These are phyloP conservation scores for Penicillium bovifimosum DNA, from an alignment of 495 filamentous ascomycete genomes.

Conservation along the genomic window DNA sequence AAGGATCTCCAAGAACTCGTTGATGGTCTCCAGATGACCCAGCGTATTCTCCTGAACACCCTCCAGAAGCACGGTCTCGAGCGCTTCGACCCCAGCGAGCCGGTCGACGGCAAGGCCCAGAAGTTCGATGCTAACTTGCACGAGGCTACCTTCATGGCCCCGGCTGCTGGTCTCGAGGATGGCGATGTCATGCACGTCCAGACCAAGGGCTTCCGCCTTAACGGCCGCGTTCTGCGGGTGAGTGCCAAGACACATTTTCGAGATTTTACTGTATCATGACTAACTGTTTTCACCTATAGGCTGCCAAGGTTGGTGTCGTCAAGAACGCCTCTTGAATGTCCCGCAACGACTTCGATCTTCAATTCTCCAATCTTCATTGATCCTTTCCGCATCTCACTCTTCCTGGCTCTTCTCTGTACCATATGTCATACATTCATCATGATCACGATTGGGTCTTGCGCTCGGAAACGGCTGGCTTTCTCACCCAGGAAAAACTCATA, in stretches of 20 bases:
- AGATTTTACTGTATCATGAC: constrained; percentile 8
- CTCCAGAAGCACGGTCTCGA: constrained; percentile 91
- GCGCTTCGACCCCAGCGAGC: constrained; percentile 68
- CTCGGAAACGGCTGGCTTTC: constrained; percentile 24
- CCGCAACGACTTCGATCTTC: constrained; percentile 8
- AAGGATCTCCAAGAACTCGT: constrained; percentile 75
- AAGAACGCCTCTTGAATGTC: constrained; percentile 51
- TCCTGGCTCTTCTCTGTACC: constrained; percentile 35
- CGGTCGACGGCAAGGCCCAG: constrained; percentile 49
- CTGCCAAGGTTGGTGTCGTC: constrained; percentile 93
- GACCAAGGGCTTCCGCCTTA: constrained; percentile 90
- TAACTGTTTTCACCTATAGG: constrained; percentile 31
- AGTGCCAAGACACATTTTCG: constrained; percentile 18
- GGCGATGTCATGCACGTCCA: constrained; percentile 87
- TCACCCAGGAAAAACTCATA: constrained; percentile 16
- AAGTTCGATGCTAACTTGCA: constrained; percentile 94
- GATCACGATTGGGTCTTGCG: constrained; percentile 27
- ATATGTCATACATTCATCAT: constrained; percentile 40
- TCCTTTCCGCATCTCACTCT: constrained; percentile 1
- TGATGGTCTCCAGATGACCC: constrained; percentile 90
- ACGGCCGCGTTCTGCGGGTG: constrained; percentile 80
- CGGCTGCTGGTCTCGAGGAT: constrained; percentile 76
- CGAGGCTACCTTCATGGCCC: constrained; percentile 91
- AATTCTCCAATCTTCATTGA: neutral
- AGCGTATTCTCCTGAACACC: constrained; percentile 79